Evolutionary conservation across 2,329 filamentous ascomycete species (phyloP).

Genomic region (Clonostachys rhizophaga): DNA sequence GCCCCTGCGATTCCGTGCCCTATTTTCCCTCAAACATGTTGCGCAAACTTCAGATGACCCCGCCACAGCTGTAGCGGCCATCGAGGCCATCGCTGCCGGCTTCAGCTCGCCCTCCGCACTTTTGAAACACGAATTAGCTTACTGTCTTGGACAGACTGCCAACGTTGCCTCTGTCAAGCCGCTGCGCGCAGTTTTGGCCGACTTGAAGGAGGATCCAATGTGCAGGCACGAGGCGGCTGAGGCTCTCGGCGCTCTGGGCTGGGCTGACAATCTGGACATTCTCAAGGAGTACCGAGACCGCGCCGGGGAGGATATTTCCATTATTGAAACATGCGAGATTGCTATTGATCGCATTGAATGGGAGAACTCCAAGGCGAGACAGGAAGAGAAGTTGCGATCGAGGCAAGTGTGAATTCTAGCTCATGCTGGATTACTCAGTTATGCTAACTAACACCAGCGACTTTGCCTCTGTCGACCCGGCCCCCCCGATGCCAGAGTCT

Average conservation of each 20-base stretch:
- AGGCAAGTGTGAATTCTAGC: slow-evolving; percentile 53
- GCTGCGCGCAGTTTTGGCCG: slow-evolving; percentile 68
- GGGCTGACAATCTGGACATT: slow-evolving; percentile 67
- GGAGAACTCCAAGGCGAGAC: slow-evolving; percentile 72
- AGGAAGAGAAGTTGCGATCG: slow-evolving; percentile 71
- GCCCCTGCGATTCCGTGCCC: slow-evolving; percentile 85
- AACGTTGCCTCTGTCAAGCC: slow-evolving; percentile 70
- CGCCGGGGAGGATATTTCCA: slow-evolving; percentile 68
- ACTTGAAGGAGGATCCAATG: slow-evolving; percentile 86
- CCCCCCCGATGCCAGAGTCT: slow-evolving; percentile 77
- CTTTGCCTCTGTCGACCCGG: slow-evolving; percentile 93
- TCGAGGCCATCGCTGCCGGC: slow-evolving; percentile 81
- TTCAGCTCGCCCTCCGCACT: slow-evolving; percentile 83
- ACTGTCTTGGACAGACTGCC: slow-evolving; percentile 89
- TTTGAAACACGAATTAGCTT: slow-evolving; percentile 94
- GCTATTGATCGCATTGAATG: slow-evolving; percentile 91
- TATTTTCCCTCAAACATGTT: slow-evolving; percentile 96
- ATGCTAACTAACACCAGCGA: slow-evolving; percentile 55
- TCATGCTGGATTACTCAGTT: slow-evolving; percentile 1
- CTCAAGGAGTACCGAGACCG: slow-evolving; percentile 72
- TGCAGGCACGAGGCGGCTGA: slow-evolving; percentile 95
- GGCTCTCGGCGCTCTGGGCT: slow-evolving; percentile 83
- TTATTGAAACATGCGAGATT: slow-evolving; percentile 96
- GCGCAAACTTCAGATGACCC: slow-evolving; percentile 65
- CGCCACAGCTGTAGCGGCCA: slow-evolving; percentile 47